These are phyloP conservation scores for Boletus subcaerulescens DNA, from an alignment of 768 basidiomycete genomes.

Conservation along the genomic window DNA sequence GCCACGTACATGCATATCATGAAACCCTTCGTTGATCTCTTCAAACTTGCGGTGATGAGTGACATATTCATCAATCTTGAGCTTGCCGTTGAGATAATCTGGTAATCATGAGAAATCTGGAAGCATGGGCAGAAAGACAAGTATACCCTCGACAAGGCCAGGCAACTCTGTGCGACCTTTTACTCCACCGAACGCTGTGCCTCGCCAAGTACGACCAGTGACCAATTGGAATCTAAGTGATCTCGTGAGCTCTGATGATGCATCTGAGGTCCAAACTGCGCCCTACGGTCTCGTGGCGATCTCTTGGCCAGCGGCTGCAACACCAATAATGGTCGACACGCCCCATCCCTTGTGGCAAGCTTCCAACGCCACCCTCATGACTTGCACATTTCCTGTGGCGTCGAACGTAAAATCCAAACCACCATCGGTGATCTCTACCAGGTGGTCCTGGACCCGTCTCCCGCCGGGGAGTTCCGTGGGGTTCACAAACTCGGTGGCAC, in stretches of 20 bases:
- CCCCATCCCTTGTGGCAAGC: slow-evolving; percentile 99
- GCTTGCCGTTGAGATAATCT: slow-evolving; percentile 79
- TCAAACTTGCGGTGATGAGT: slow-evolving; percentile 76
- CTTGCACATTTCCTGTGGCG: slow-evolving; percentile 91
- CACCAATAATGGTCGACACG: slow-evolving; percentile 92
- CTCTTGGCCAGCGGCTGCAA: slow-evolving; percentile 96
- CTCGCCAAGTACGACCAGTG: slow-evolving; percentile 92
- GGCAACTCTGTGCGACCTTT: slow-evolving; percentile 97
- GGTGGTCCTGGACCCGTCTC: slow-evolving; percentile 82
- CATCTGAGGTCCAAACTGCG: slow-evolving; percentile 2
- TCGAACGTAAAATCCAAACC: slow-evolving; percentile 98
- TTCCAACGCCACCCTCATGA: slow-evolving; percentile 94
- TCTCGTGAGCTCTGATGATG: slow-evolving; percentile 3
- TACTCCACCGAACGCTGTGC: slow-evolving; percentile 94
- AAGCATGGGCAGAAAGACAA: not conserved
- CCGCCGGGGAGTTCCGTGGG: slow-evolving; percentile 70
- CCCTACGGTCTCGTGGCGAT: slow-evolving; percentile 86
- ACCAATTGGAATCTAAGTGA: slow-evolving; percentile 55
- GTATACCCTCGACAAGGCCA: slow-evolving; percentile 82
- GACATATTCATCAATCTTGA: slow-evolving; percentile 95
- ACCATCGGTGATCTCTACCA: slow-evolving; percentile 92
- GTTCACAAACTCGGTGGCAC: slow-evolving; percentile 94
- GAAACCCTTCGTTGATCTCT: slow-evolving; percentile 85
- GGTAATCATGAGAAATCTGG: slow-evolving; percentile 1
- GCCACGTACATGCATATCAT: slow-evolving; percentile 90